These are phyloP conservation scores for Fusarium decemcellulare DNA, from an alignment of 2,329 filamentous ascomycete species.

Conservation along the genomic window DNA sequence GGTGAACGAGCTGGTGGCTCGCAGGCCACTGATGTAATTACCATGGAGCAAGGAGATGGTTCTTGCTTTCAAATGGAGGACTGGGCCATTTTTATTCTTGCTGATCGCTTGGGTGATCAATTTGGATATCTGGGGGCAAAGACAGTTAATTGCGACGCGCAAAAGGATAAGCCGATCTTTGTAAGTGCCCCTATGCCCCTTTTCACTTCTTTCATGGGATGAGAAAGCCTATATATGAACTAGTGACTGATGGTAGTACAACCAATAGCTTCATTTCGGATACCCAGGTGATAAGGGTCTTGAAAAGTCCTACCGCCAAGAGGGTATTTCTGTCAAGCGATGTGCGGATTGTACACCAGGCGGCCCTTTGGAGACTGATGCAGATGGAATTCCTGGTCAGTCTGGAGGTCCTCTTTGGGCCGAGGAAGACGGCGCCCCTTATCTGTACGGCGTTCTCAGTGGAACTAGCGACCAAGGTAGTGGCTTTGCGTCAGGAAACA, in stretches of 20 bases:
- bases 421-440: not conserved
- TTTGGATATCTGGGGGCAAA: conserved; percentile 18
- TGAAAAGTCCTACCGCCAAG: conserved; percentile 2
- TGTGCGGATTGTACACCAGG: not conserved
- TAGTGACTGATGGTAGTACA: not conserved
- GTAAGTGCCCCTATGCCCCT: not conserved
- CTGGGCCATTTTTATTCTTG: conserved; percentile 23
- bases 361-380: not conserved
- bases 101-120: conserved; percentile 8
- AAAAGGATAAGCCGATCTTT: not conserved
- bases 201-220: not conserved
- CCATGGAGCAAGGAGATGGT: not conserved
- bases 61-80: not conserved
- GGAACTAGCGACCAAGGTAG: not conserved
- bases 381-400: not conserved
- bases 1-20: not conserved
- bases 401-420: conserved; percentile 28
- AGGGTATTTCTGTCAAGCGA: not conserved
- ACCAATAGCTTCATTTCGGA: conserved; percentile 5
- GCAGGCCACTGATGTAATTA: not conserved
- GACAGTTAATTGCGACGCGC: not conserved
- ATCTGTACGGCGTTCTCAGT: conserved; percentile 13
- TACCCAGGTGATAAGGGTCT: not conserved
- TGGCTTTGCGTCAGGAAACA: conserved; percentile 5
- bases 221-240: too few species aligned